Base-by-base conservation (phyloP, 495 filamentous ascomycete genomes). In the Cladorrhinum samala region DNA sequence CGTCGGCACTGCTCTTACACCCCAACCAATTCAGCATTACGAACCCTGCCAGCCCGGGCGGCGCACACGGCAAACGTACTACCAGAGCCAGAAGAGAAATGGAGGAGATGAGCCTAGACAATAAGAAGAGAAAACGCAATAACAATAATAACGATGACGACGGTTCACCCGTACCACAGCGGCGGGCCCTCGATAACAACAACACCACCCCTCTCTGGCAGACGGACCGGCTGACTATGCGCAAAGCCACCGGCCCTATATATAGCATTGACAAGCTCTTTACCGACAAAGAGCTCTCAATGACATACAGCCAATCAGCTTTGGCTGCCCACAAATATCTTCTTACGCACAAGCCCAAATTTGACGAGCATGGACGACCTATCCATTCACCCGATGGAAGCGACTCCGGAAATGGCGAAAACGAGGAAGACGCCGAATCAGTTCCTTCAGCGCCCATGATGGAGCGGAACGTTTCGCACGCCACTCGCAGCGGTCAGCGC, bases 251-350 rank as follows among this genome's bases (percentile, higher is more conserved):
- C 0, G 74, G 72, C 5, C 78, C 80, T 33, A 65, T 78, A 7
- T 93, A 90, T 68, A 89, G 85, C 42, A 83, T 97, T 53, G 85
- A 95, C 47, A 87, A 89, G 52, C 82, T 97, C 20, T 96, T 97
- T 62, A 95, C 89, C 0, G 91, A 96, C 55, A 95, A 92, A 71
- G 92, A 97, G 68, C 82, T 96, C 11, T 77, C 81, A 24, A 76
- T 88, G 68, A 83, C 84, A 3, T 84, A 86, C 40, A 88, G 88
- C 58, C 70, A 79, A 23, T 85, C 89, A 0, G 84, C 85, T 41
- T 63, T 88, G 18, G 84, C 84, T 9, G 79, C 86, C 11, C 69
- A 77, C 56, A 73, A 57, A 59, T 80, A 64, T 71, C 80, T 73
- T 66, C 74, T 73, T 65, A 77, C 62, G 59, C 80, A 68, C 75